Conservation (phyloP, 2,329 filamentous ascomycete species). For the Colletotrichum tofieldiae region DNA sequence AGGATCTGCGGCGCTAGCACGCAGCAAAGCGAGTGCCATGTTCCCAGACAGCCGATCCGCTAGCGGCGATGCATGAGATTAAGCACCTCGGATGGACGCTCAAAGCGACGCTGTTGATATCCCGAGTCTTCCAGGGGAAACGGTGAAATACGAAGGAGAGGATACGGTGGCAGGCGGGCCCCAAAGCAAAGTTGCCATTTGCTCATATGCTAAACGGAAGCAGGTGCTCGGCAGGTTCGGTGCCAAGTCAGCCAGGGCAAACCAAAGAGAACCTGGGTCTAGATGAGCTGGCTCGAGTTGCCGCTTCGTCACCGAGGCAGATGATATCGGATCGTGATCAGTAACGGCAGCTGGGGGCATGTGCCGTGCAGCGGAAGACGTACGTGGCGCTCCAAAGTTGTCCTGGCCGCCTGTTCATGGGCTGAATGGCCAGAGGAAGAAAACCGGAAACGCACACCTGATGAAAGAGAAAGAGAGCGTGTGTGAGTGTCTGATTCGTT, state of each 20-base stretch:
- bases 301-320: constrained; percentile 27
- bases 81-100: neutral
- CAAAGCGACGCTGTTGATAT: neutral
- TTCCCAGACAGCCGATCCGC: constrained; percentile 22
- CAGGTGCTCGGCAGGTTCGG: neutral
- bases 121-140: neutral
- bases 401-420: neutral
- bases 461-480: neutral
- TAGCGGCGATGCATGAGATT: constrained; percentile 19
- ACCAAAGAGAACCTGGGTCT: neutral
- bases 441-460: neutral
- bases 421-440: neutral
- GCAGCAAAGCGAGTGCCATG: constrained; percentile 3
- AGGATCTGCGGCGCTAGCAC: constrained; percentile 23
- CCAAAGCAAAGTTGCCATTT: neutral
- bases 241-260: neutral
- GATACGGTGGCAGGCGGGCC: neutral
- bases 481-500: neutral
- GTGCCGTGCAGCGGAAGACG: constrained; percentile 1
- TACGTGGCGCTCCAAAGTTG: constrained; percentile 3
- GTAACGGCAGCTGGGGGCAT: neutral
- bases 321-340: constrained; percentile 11
- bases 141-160: neutral
- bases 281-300: neutral
- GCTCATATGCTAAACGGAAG: neutral